These are phyloP conservation scores for Sisymbrium irio DNA, from an alignment of 345 rosid species.

Conservation along the genomic window DNA sequence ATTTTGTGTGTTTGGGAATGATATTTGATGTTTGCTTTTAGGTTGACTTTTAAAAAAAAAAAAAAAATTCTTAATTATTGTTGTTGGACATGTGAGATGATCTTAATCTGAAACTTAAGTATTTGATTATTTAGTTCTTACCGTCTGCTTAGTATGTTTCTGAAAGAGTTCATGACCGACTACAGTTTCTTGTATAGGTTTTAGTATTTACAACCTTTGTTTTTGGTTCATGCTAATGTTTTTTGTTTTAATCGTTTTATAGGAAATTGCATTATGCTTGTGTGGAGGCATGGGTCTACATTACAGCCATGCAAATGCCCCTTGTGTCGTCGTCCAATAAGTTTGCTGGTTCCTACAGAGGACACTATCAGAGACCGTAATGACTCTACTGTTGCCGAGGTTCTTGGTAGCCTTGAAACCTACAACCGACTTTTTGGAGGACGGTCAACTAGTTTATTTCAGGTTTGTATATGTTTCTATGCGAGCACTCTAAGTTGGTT, in stretches of 20 bases:
- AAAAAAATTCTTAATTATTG: neutral
- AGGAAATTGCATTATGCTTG: slow-evolving; percentile 86
- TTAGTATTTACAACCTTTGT: too few species aligned
- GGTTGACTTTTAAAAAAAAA: neutral
- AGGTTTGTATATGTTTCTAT: slow-evolving; percentile 41
- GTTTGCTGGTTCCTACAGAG: slow-evolving; percentile 70
- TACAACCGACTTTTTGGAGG: slow-evolving; percentile 81
- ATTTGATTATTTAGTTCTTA: too few species aligned
- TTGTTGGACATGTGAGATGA: too few species aligned
- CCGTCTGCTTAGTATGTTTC: too few species aligned
- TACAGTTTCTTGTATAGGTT: too few species aligned
- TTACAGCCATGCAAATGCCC: slow-evolving; percentile 83
- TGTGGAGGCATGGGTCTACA: slow-evolving; percentile 74
- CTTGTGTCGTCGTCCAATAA: slow-evolving; percentile 78
- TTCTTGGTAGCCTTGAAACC: slow-evolving; percentile 53
- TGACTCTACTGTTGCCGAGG: slow-evolving; percentile 42
- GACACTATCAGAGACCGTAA: slow-evolving; percentile 50
- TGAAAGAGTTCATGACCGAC: too few species aligned
- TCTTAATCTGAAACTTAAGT: too few species aligned
- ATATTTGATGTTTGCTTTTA: neutral
- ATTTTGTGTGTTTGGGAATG: neutral
- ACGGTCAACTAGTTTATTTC: slow-evolving; percentile 45
- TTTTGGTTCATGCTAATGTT: too few species aligned
- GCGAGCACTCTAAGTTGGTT: neutral
- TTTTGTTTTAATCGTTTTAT: neutral